These are phyloP conservation scores for Beta vulgaris DNA, from an alignment of 148 eudicot genomes.

Conservation along the genomic window DNA sequence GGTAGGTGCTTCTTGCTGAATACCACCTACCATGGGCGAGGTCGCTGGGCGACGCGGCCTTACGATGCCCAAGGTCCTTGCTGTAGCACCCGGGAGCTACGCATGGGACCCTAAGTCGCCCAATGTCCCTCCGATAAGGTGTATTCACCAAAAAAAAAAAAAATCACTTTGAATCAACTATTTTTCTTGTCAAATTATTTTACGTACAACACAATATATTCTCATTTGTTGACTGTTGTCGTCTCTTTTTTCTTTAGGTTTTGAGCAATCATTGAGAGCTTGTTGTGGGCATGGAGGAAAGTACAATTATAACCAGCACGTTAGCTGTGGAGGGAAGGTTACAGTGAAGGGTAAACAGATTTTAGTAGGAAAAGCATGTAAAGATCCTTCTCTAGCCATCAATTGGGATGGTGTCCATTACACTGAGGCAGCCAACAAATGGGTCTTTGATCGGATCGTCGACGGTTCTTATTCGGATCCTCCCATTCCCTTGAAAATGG, in stretches of 20 bases:
- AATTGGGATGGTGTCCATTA: conserved; percentile 85
- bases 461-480: conserved; percentile 76
- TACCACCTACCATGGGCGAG: too few species aligned
- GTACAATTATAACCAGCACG: conserved; percentile 58
- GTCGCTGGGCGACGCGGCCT: too few species aligned
- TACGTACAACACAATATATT: too few species aligned
- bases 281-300: conserved; percentile 95
- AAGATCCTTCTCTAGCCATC: conserved; percentile 45
- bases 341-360: conserved; percentile 55
- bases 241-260: conserved; percentile 20
- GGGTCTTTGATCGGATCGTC: conserved; percentile 62
- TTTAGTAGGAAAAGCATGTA: conserved; percentile 50
- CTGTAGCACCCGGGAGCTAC: too few species aligned
- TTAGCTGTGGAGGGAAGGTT: conserved; percentile 56
- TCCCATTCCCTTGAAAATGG: conserved; percentile 48
- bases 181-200: too few species aligned
- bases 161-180: too few species aligned
- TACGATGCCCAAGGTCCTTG: too few species aligned
- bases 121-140: too few species aligned
- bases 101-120: too few species aligned
- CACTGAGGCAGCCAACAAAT: conserved; percentile 74
- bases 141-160: too few species aligned
- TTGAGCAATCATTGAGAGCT: conserved; percentile 62
- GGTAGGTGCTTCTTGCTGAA: too few species aligned
- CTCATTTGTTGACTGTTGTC: neutral